These are phyloP conservation scores for Fagopyrum homotropicum DNA, from an alignment of 148 eudicot species.

Conservation along the genomic window DNA sequence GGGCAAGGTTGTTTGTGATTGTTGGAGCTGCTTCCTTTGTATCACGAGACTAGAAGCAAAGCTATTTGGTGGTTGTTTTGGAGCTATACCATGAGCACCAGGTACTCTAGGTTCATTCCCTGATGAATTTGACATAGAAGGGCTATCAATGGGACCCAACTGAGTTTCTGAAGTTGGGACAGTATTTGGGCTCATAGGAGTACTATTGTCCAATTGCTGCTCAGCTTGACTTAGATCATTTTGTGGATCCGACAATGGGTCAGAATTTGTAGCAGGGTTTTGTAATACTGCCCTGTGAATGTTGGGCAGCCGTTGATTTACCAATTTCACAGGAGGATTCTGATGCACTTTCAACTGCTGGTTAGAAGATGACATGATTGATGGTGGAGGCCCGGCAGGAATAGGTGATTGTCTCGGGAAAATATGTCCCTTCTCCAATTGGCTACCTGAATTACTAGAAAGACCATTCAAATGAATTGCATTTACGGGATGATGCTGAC, in stretches of 20 bases:
- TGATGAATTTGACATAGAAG: slow-evolving; percentile 25
- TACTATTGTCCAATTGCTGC: slow-evolving; percentile 29
- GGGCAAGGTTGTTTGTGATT: slow-evolving; percentile 27
- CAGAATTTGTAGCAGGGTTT: slow-evolving; percentile 37
- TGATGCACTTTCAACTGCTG: slow-evolving; percentile 35
- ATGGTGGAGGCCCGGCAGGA: slow-evolving; percentile 25
- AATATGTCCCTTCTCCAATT: slow-evolving; percentile 49
- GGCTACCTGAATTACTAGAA: slow-evolving; percentile 27
- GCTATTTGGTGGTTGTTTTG: slow-evolving; percentile 31
- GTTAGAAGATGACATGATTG: slow-evolving; percentile 31
- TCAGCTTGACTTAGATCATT: slow-evolving; percentile 30
- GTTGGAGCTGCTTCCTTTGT: slow-evolving; percentile 40
- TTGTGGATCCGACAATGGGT: slow-evolving; percentile 33
- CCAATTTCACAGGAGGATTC: slow-evolving; percentile 35
- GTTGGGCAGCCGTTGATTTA: slow-evolving; percentile 36
- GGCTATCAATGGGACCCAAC: slow-evolving; percentile 29
- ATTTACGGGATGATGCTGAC: slow-evolving; percentile 40
- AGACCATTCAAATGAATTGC: slow-evolving; percentile 47
- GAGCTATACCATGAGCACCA: slow-evolving; percentile 33
- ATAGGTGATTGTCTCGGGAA: slow-evolving; percentile 36
- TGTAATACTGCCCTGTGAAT: slow-evolving; percentile 38
- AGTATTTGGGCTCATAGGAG: slow-evolving; percentile 12
- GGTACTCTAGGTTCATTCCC: slow-evolving; percentile 34
- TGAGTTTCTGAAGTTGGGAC: slow-evolving; percentile 30
- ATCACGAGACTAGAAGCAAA: slow-evolving; percentile 27